phyloP scores from a whole-genome alignment of 768 basidiomycete genomes.

The Suillus alpinus region DNA sequence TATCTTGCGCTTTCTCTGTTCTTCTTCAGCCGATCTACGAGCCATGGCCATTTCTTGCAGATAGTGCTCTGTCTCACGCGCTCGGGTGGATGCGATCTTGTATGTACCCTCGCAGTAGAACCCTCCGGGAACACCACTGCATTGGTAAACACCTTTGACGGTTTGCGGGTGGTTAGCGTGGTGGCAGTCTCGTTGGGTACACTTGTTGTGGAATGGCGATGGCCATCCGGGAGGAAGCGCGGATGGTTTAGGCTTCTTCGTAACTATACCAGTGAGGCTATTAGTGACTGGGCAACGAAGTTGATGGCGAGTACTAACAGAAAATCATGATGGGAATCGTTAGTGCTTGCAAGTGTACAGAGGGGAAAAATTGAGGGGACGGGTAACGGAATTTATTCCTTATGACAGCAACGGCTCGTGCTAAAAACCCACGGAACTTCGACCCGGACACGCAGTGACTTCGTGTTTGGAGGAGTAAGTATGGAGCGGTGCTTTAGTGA shows the following conservation, averaged over 20 bases:
- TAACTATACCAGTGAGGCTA: conserved; percentile 19
- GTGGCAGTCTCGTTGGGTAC: conserved; percentile 31
- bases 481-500: not conserved
- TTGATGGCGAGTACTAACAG: conserved; percentile 19
- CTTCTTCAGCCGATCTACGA: conserved; percentile 25
- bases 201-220: conserved; percentile 36
- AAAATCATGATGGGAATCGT: conserved; percentile 25
- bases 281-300: not conserved
- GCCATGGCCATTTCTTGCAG: conserved; percentile 24
- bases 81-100: conserved; percentile 31
- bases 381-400: conserved; percentile 16
- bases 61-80: conserved; percentile 32
- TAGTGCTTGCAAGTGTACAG: conserved; percentile 8
- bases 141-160: conserved; percentile 29
- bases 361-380: conserved; percentile 3
- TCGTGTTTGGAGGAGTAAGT: conserved; percentile 22
- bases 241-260: conserved; percentile 26
- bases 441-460: conserved; percentile 28
- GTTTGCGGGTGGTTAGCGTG: conserved; percentile 30
- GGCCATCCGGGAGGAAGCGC: conserved; percentile 33
- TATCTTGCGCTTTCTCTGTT: conserved; percentile 26
- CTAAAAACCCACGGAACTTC: conserved; percentile 15
- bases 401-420: conserved; percentile 25
- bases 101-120: conserved; percentile 35
- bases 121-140: conserved; percentile 32